Evolutionary conservation across 805 yeast genomes (phyloP).

Genomic region (Saccharomycopsis oosterbeekiorum): DNA sequence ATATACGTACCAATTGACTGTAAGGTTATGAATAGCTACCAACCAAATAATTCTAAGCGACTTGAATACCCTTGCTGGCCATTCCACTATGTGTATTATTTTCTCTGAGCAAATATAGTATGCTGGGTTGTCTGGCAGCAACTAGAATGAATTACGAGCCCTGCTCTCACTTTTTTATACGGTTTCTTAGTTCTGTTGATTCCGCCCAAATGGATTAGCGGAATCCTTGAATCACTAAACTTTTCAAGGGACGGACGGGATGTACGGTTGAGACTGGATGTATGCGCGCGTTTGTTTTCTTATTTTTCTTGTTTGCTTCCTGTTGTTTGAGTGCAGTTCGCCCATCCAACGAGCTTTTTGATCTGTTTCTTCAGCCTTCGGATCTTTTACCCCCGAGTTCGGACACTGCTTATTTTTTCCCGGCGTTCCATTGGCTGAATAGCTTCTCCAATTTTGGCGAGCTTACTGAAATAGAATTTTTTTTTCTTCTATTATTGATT

Average conservation of each 20-base stretch:
- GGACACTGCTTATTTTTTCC: slow-evolving; percentile 2
- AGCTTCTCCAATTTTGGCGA: neutral
- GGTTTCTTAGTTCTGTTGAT: no score
- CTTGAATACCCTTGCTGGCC: no score
- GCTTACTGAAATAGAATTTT: neutral
- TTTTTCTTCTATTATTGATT: neutral
- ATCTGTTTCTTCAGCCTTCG: neutral
- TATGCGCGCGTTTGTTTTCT: neutral
- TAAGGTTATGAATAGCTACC: no score
- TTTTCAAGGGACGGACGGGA: neutral
- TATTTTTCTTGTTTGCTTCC: neutral
- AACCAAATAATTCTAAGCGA: no score
- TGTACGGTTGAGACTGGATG: neutral
- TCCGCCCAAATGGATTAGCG: neutral
- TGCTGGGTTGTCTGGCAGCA: no score
- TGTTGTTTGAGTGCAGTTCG: neutral
- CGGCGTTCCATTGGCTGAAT: neutral
- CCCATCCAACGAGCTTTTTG: neutral
- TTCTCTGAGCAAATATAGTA: no score
- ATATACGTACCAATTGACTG: no score
- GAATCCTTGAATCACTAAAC: neutral
- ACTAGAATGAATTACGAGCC: neutral
- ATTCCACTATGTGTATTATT: no score
- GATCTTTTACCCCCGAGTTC: neutral
- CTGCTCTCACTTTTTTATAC: neutral